Evolutionary conservation across 192 early-diverging fungal species (phyloP), one percentile per base, ranked within the genome.

Genomic region (Coemansia sp.): DNA sequence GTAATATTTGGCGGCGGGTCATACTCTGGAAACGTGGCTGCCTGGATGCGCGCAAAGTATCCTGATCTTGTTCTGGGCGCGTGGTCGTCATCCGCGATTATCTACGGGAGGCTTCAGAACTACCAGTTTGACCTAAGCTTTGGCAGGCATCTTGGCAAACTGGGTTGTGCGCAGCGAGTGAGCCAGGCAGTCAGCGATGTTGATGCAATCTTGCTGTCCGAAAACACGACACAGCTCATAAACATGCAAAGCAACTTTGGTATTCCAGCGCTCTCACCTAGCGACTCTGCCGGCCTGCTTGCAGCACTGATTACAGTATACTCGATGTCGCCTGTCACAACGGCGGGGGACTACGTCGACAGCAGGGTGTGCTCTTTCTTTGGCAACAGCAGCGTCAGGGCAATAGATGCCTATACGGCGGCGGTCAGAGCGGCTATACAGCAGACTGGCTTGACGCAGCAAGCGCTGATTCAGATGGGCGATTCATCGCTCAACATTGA

Each of bases 1-100:
- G 88, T 87, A 75, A 84, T 90, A 18, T 78, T 86, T 11, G 75
- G 83, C 10, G 90, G 90, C 24, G 89, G 88, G 53, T 88, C 86
- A 1, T 92, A 92, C 65, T 65, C 84, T 15, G 90, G 88, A 0
- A 87, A 83, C 53, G 38, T 92, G 2, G 88, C 90, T 8, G 89
- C 89, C 0, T 92, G 90, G 90, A 85, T 87, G 70, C 82, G 87
- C 9, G 65, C 81, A 46, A 76, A 82, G 56, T 87, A 86, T 44
- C 87, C 86, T 0, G 60, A 81, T 8, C 67, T 89, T n/a, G 76
- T 89, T 19, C 80, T 76, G 53, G 89, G 85, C 2, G 84, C 86
- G 1, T 85, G 85, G 60, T 65, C 86, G 3, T 87, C 87, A 19
- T 90, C 90, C 15, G 90, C 84, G 21, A 87, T 88, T 15, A 70